Evolutionary conservation across 2,329 filamentous ascomycete genomes (phyloP), one percentile per base, ranked within the genome.

Genomic region (Penicillium sp.): DNA sequence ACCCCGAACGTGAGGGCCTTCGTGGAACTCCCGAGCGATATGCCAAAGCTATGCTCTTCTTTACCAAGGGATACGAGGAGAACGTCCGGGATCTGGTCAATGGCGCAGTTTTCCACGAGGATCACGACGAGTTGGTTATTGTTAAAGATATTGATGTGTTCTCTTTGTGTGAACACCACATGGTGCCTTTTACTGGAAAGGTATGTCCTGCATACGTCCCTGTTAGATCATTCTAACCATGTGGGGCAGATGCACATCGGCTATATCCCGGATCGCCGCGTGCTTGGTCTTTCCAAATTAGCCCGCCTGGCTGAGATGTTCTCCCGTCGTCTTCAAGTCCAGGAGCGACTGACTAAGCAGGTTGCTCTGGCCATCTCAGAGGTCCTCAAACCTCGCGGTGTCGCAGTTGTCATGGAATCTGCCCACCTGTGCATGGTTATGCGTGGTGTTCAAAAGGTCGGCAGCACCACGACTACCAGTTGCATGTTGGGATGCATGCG

Each of bases 351-450:
- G 31, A 99, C 94, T 23, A 95, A 95, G 72, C 92, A 99, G 72
- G 92, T 99, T 13, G 94, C 94, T 18, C 84, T 96, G 57, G 93
- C 94, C 15, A 87, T 99, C 57, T 91, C 91, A 70, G 92, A 97
- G 67, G 86, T 97, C 12, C 81, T 99, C 44, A 88, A 95, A 70
- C 94, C 94, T 2, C 90, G 95, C 69, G 94, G 94, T 43, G 93
- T 99, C 2, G 93, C 90, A 18, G 94, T 99, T 2, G 93, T 99
- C 54, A 96, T 99, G 87, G 94, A 99, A 69, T 95, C 90, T 13
- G 92, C 85, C 67, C 94, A 99, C 75, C 79, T 97, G 43, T 99
- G 94, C 79, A 99, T 97, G 93, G 91, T 96, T 15, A 97, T 96
- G 92, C 85, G 94, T 43, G 94, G 94, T n/a, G 93, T 99, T 9